Evolutionary conservation across 2,329 filamentous ascomycete genomes (phyloP).

Genomic region (Aureobasidium leucospermi): DNA sequence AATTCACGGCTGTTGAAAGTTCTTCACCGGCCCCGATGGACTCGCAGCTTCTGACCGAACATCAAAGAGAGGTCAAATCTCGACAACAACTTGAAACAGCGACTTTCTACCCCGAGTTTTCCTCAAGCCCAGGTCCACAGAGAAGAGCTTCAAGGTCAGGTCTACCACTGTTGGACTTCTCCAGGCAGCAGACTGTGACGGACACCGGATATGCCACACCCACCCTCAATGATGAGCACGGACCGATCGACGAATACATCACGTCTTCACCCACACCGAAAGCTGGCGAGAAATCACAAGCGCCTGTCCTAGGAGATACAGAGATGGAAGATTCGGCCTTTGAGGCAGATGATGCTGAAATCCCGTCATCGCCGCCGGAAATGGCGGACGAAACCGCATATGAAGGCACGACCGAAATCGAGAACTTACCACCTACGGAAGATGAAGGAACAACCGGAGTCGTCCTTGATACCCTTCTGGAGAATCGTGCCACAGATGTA

Average conservation of each 20-base stretch:
- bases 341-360: slow-evolving; percentile 13
- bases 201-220: slow-evolving; percentile 35
- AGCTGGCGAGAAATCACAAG: slow-evolving; percentile 22
- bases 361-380: slow-evolving; percentile 17
- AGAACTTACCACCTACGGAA: not conserved
- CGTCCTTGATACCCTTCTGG: not conserved
- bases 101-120: slow-evolving; percentile 61
- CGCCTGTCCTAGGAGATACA: not conserved
- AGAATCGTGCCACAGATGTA: not conserved
- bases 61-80: slow-evolving; percentile 69
- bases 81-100: slow-evolving; percentile 59
- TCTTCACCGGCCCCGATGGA: slow-evolving; percentile 48
- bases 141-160: slow-evolving; percentile 20
- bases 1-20: slow-evolving; percentile 63
- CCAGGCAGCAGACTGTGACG: slow-evolving; percentile 18
- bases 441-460: not conserved
- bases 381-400: slow-evolving; percentile 13
- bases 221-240: slow-evolving; percentile 30
- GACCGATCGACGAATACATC: slow-evolving; percentile 39
- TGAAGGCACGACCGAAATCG: slow-evolving; percentile 1
- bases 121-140: slow-evolving; percentile 43
- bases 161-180: slow-evolving; percentile 24
- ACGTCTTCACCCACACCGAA: slow-evolving; percentile 47
- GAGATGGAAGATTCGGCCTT: not conserved
- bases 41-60: slow-evolving; percentile 70